A percentile compares a stretch with the other conserved stretches of the same genome.
Conservation (phyloP, 176 grass and related monocot species). For the Avena eriantha region DNA sequence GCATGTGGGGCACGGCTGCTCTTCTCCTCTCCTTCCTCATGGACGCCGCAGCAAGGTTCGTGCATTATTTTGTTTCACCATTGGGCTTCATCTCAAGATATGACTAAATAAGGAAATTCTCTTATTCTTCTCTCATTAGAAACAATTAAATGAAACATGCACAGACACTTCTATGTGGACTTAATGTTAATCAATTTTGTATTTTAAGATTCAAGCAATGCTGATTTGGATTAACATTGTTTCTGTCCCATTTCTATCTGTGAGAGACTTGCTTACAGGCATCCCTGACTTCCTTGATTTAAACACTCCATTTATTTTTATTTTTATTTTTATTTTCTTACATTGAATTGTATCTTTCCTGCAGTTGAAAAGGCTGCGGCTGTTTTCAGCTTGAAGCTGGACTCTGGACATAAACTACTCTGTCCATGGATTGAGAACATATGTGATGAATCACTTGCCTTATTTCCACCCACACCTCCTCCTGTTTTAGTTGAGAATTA, state of each 20-base stretch:
- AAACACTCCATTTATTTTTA: not conserved
- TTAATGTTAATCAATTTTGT: slow-evolving; percentile 11
- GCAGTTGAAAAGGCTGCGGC: slow-evolving; percentile 96
- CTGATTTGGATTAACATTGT: not conserved
- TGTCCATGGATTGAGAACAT: slow-evolving; percentile 98
- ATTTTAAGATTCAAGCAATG: not conserved
- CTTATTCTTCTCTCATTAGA: slow-evolving; percentile 1
- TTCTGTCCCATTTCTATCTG: slow-evolving; percentile 21
- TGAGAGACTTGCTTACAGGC: not conserved
- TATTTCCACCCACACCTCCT: slow-evolving; percentile 89
- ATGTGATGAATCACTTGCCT: slow-evolving; percentile 86
- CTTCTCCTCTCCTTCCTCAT: slow-evolving; percentile 89
- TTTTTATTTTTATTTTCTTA: slow-evolving; percentile 8
- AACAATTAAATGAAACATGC: not conserved
- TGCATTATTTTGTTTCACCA: slow-evolving; percentile 25
- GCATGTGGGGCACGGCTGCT: slow-evolving; percentile 87
- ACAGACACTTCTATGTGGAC: not conserved
- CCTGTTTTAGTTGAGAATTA: slow-evolving; percentile 76
- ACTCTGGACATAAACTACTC: slow-evolving; percentile 91
- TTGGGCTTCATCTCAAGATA: slow-evolving; percentile 10
- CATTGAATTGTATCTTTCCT: slow-evolving; percentile 38
- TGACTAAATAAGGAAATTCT: slow-evolving; percentile 9
- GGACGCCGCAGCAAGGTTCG: slow-evolving; percentile 83
- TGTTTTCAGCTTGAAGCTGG: slow-evolving; percentile 93
- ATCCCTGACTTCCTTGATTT: slow-evolving; percentile 25